phyloP scores from a whole-genome alignment of 2,329 filamentous ascomycete species.

The Xylariaceae sp. region DNA sequence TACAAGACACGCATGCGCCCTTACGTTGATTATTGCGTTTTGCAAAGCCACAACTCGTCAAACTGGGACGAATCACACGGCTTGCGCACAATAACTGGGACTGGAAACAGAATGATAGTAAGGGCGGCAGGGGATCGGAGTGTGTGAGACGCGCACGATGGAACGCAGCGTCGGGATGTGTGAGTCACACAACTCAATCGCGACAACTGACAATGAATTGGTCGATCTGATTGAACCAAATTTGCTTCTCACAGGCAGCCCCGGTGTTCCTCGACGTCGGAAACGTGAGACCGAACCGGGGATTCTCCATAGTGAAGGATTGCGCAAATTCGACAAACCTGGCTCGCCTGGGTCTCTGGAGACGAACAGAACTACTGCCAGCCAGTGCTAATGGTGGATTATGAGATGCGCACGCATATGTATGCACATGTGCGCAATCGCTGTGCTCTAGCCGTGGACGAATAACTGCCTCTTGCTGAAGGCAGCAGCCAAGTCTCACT shows the following conservation, averaged over 20 bases:
- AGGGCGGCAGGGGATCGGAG: background rate
- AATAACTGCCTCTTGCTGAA: slow-evolving; percentile 10
- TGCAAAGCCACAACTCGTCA: no score
- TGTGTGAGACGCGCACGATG: slow-evolving; percentile 11
- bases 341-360: no score
- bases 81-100: background rate
- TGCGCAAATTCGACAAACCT: background rate
- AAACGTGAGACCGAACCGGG: slow-evolving; percentile 7
- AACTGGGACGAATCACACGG: no score
- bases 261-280: background rate
- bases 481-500: slow-evolving; percentile 4
- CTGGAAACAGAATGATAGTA: background rate
- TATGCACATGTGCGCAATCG: slow-evolving; percentile 12
- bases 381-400: background rate
- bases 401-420: background rate
- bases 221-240: slow-evolving; percentile 14
- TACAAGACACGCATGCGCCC: no score
- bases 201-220: slow-evolving; percentile 9
- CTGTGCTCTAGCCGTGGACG: no score
- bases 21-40: no score
- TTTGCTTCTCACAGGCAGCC: background rate
- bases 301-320: background rate
- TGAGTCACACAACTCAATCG: slow-evolving; percentile 21
- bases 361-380: no score
- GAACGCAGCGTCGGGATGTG: slow-evolving; percentile 15